phyloP scores from a whole-genome alignment of 108 stramenopile genomes.

The Pseudonitzschia multistriata region DNA sequence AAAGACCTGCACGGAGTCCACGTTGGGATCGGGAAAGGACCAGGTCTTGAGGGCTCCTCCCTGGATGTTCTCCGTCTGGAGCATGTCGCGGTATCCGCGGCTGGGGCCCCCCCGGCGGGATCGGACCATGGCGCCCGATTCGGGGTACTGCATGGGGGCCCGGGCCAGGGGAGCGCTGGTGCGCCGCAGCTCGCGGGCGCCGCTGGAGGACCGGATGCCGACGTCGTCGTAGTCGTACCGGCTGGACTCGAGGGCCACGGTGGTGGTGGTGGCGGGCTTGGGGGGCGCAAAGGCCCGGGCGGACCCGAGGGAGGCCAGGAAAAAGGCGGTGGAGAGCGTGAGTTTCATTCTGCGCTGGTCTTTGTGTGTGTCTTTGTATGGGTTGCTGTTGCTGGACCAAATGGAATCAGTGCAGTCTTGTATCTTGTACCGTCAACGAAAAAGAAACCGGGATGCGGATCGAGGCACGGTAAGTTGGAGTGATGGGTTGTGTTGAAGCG shows the following conservation, averaged over 20 bases:
- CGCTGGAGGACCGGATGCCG: constrained; percentile 3
- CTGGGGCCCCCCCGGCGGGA: neutral
- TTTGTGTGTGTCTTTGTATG: neutral
- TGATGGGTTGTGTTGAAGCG: no score
- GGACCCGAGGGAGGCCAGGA: neutral
- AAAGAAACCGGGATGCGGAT: no score
- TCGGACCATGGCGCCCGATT: constrained; percentile 6
- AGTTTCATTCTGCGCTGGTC: neutral
- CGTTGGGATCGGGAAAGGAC: constrained; percentile 55
- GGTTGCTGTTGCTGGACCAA: no score
- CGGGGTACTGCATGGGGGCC: constrained; percentile 7
- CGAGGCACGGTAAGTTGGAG: no score
- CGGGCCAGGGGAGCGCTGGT: constrained; percentile 9
- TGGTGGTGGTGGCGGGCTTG: no score
- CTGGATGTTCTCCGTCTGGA: constrained; percentile 42
- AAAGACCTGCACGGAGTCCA: constrained; percentile 65
- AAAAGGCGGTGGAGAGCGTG: neutral
- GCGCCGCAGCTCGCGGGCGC: constrained; percentile 10
- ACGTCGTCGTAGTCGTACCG: constrained; percentile 15
- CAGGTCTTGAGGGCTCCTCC: constrained; percentile 79
- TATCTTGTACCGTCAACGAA: no score
- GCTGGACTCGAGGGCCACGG: neutral
- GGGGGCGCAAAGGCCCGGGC: constrained; percentile 13
- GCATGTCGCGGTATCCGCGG: constrained; percentile 20
- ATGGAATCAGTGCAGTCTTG: no score